Evolutionary conservation across 306 rosid species (phyloP), one percentile per base, ranked within the genome.

Genomic region (Glycyrrhiza uralensis): DNA sequence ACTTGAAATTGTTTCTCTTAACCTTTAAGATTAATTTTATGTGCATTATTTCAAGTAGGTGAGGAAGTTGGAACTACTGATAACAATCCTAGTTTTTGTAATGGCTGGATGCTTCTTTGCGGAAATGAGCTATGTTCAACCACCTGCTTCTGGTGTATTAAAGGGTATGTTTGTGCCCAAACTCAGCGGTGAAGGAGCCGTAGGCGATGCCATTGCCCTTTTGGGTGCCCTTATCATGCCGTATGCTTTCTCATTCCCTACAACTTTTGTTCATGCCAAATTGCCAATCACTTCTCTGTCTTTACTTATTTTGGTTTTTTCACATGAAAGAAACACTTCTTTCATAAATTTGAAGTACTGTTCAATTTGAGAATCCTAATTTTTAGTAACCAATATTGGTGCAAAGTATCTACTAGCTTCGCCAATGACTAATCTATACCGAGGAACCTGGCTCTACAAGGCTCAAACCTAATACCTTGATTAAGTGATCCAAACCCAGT

Each of bases 61-160:
- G 10, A 81, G 98, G 80, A 90, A 93, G 89, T 72, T 90, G 79
- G 98, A 93, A 76, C n/a, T 90, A 76, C 46, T 90, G 35, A 90
- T 90, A 84, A 50, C 91, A 60, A 35, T 51, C 0, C 66, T 84
- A 33, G 87, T 94, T 6, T 91, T 91, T 57, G 29, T 83, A 46
- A 86, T 94, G 94, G 98, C 91, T 1, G 97, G 81, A 26, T 94
- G 98, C 59, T 94, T 94, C 89, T 91, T 91, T 61, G 97, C 86
- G 6, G 97, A 91, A 78, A 79, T 89, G 92, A 60, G 96, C 64
- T 89, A 66, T 35, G 97, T 91, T 0, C 83, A 86, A 52, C 92
- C 97, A 6, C 88, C 94, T 0, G 82, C 85, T 0, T 73, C 69
- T 22, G 82, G 13, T 51, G 70, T 79, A 33, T 1, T 83, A 1